Evolutionary conservation across 116 monocot genomes (phyloP), one percentile per base, ranked within the genome.

Genomic region (Phalaenopsis hybrid): DNA sequence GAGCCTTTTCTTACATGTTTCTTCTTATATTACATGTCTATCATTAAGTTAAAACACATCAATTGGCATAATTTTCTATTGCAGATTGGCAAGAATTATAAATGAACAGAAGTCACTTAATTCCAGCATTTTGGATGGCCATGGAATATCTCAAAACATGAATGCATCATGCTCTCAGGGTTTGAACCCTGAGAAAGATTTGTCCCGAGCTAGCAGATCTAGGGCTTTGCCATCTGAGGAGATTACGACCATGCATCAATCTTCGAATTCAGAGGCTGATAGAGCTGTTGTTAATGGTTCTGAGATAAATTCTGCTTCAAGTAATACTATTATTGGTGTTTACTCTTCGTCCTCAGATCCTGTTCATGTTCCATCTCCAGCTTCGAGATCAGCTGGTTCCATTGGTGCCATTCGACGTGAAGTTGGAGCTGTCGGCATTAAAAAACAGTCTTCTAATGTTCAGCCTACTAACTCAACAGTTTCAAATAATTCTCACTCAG

Each of bases 291-390:
- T 74, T 10, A 77, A 55, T 43, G 84, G 50, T 76, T 78, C 85
- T 78, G 46, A 82, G 50, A 37, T 45, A 44, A 58, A 80, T 79
- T 74, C 78, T 76, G 63, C 85, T 51, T 55, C 76, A 8, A 74
- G 76, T 67, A 89, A 76, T 65, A 87, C 85, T 65, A 70, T 58
- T 6, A 81, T 84, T 83, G 94, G 92, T 9, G 83, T 92, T 59
- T 90, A 87, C 83, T 89, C 90, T 52, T 91, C 92, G 57, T 86
- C 84, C 6, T 86, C 86, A 76, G 92, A 96, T 51, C 92, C 92
- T 20, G 86, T 92, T 77, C 92, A 94, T 76, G 81, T 87, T 55
- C 92, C 92, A 81, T 84, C 85, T 81, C 63, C 89, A 31, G 88
- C 82, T 67, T 88, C 92, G 6, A 85, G 88, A 84, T 73, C 86